Evolutionary conservation across 805 yeast genomes (phyloP).

Genomic region (Ogataea glucozyma): DNA sequence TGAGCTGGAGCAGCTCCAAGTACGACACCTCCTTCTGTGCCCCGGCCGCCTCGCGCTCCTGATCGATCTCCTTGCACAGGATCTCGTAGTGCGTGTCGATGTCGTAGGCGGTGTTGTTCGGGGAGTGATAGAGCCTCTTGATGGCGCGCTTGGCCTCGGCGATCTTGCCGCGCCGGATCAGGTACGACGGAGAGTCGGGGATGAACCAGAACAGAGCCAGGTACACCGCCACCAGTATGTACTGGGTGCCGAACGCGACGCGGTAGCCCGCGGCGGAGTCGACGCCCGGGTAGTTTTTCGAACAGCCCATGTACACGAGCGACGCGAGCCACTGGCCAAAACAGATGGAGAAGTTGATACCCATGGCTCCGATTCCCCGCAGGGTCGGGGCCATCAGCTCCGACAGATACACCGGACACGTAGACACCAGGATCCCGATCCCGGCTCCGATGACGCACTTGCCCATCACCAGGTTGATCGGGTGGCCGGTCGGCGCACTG

Average conservation of each 20-base stretch:
- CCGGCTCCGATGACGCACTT: constrained; percentile 7
- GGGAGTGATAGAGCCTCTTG: constrained; percentile 5
- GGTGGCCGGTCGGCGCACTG: constrained; percentile 1
- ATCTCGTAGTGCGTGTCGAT: constrained; percentile 3
- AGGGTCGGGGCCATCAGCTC: constrained; percentile 6
- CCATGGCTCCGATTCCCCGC: constrained; percentile 8
- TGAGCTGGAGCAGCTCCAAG: background rate
- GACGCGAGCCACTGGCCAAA: constrained; percentile 5
- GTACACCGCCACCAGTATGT: constrained; percentile 4
- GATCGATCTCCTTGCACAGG: constrained; percentile 1
- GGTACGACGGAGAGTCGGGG: constrained; percentile 4
- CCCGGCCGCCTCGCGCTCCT: background rate
- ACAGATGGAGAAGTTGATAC: constrained; percentile 7
- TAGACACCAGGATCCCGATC: constrained; percentile 5
- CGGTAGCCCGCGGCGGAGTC: constrained; percentile 1
- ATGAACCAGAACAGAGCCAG: constrained; percentile 6
- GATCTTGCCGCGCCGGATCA: constrained; percentile 1
- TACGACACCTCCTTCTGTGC: background rate
- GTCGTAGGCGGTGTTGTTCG: constrained; percentile 3
- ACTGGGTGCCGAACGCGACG: constrained; percentile 4
- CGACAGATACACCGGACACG: constrained; percentile 5
- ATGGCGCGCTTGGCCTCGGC: constrained; percentile 4
- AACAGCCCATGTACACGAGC: constrained; percentile 5
- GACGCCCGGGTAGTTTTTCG: constrained; percentile 2
- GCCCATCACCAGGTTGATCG: constrained; percentile 5